Evolutionary conservation across 768 basidiomycete species (phyloP).

Genomic region (Mycena olivaceomarginata): DNA sequence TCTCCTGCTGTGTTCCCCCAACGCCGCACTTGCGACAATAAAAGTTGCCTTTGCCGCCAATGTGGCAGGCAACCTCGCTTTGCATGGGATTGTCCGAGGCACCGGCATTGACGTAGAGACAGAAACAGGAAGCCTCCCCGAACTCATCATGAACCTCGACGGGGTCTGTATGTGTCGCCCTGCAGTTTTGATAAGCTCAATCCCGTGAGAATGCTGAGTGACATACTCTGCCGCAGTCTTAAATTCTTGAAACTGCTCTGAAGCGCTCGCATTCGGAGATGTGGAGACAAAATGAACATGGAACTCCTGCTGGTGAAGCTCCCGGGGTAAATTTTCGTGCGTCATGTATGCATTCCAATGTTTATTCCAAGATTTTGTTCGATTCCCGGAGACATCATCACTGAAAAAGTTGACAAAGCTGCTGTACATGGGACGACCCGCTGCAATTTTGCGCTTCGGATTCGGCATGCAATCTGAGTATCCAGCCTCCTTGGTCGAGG

Average conservation of each 20-base stretch:
- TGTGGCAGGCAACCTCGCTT: slow-evolving; percentile 49
- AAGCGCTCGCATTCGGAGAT: too few species aligned
- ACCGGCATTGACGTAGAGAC: slow-evolving; percentile 30
- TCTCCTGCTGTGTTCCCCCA: slow-evolving; percentile 58
- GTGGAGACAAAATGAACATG: too few species aligned
- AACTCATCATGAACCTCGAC: slow-evolving; percentile 55
- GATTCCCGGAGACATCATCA: slow-evolving; percentile 65
- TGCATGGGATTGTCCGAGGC: not conserved
- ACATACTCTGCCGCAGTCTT: slow-evolving; percentile 56
- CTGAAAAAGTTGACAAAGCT: slow-evolving; percentile 57
- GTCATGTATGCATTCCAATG: slow-evolving; percentile 65
- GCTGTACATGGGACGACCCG: slow-evolving; percentile 55
- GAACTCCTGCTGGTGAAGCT: slow-evolving; percentile 13
- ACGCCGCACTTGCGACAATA: slow-evolving; percentile 62
- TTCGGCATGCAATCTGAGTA: slow-evolving; percentile 56
- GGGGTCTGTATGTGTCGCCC: slow-evolving; percentile 53
- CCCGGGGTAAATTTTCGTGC: slow-evolving; percentile 57
- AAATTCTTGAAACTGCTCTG: slow-evolving; percentile 61
- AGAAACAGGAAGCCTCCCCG: slow-evolving; percentile 47
- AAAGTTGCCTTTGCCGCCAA: slow-evolving; percentile 61
- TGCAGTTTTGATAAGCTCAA: slow-evolving; percentile 13
- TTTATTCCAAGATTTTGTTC: slow-evolving; percentile 61
- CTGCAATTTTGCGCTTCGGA: slow-evolving; percentile 52
- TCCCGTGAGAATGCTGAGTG: not conserved
- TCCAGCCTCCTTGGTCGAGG: slow-evolving; percentile 40